phyloP scores from a whole-genome alignment of 129 eudicot species.

The sunflower (Helianthus annuus) region HanXRQr2.0-SUNRISE NC_035444.2:5807945-5808444 shows the following conservation, averaged over 20 bases:
- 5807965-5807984: slow-evolving; percentile 88
- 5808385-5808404: no score
- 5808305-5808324: no score
- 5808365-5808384: no score
- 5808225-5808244: slow-evolving; percentile 94
- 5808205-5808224: slow-evolving; percentile 94
- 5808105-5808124: slow-evolving; percentile 92
- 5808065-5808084: slow-evolving; percentile 88
- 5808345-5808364: no score
- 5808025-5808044: slow-evolving; percentile 74
- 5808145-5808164: slow-evolving; percentile 94
- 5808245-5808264: not conserved
- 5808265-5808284: no score
- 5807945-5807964: slow-evolving; percentile 90
- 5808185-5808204: slow-evolving; percentile 86
- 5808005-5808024: slow-evolving; percentile 71
- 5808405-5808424: no score
- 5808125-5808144: slow-evolving; percentile 94
- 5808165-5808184: slow-evolving; percentile 91
- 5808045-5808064: slow-evolving; percentile 94
- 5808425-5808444: no score
- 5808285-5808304: no score
- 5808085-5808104: slow-evolving; percentile 89
- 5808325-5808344: no score
- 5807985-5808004: slow-evolving; percentile 85